Evolutionary conservation across 2,329 filamentous ascomycete genomes (phyloP).

Genomic region (Aspergillus novoparasiticus): DNA sequence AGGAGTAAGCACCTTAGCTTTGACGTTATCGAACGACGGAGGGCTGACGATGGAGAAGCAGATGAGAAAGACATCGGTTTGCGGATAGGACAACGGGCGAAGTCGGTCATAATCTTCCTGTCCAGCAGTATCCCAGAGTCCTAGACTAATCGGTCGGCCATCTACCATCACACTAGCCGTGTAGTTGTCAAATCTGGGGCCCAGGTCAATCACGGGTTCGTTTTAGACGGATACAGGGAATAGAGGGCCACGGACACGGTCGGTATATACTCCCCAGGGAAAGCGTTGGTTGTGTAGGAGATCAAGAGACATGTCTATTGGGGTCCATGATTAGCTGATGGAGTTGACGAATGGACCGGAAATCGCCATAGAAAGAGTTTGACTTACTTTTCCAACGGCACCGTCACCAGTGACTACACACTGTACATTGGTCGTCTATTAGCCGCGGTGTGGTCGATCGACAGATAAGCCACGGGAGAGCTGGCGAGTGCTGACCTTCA

Average conservation of each 20-base stretch:
- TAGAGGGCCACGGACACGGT: constrained; percentile 64
- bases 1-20: constrained; percentile 75
- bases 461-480: constrained; percentile 12
- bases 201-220: constrained; percentile 23
- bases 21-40: constrained; percentile 97
- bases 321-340: constrained; percentile 1
- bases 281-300: constrained; percentile 98
- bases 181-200: constrained; percentile 90
- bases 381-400: constrained; percentile 92
- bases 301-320: constrained; percentile 94
- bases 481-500: constrained; percentile 68
- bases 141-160: constrained; percentile 94
- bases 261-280: constrained; percentile 99
- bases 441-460: constrained; percentile 30
- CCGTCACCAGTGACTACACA: constrained; percentile 99
- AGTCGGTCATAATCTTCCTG: constrained; percentile 98
- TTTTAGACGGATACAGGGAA: constrained; percentile 18
- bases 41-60: constrained; percentile 99
- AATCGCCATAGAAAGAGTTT: constrained; percentile 4
- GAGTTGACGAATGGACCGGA: not conserved
- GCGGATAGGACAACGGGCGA: constrained; percentile 92
- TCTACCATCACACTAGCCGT: constrained; percentile 99
- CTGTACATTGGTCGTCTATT: constrained; percentile 54
- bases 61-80: constrained; percentile 97
- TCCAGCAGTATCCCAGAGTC: constrained; percentile 97